Evolutionary conservation across 139 green algal species (phyloP), one percentile per base, ranked within the genome.

Genomic region (Deuterostichococcus epilithicus): DNA sequence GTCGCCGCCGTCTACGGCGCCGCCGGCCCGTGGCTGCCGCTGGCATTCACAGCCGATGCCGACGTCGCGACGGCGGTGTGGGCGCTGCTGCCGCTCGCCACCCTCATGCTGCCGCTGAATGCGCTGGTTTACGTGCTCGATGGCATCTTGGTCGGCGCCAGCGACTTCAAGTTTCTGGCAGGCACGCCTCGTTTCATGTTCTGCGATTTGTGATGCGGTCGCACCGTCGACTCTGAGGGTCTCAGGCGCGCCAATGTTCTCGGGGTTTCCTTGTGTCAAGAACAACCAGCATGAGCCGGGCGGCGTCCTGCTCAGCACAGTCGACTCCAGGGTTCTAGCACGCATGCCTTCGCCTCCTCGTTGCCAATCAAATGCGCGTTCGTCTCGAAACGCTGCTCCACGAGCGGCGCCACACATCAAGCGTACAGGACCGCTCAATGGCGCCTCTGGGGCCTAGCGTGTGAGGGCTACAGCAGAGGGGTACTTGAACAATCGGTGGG

Each of bases 101-200:
- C 91, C 0, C 45, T 72, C 36, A 87, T 87, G 38, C 84, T 94
- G 79, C 92, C 92, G 0, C 60, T 97, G 39, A 95, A 92, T 32
- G 86, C 89, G 0, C 66, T 89, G 0, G 91, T 91, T 5, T 95
- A 94, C 83, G 90, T 90, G 2, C 81, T 88, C 68, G 92, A 97
- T 76, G 92, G 92, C 39, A 75, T 95, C 32, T 73, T 97, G 38
- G 90, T 92, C 39, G 92, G 91, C 0, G 85, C 85, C 0, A 74
- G 73, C 0, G 92, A 92, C 67, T 96, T 93, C 76, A 79, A 75
- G 35, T 94, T 88, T 72, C 81, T 91, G 66, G 88, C 86, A 8
- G 70, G 72, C 30, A 10, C 5, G 2, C 37, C 8, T 74, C 13
- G 45, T 13, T 18, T 60, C 45, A 26, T 60, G 45, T 26, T 60